Evolutionary conservation across 345 rosid species (phyloP).

Genomic region (Toxicodendron radicans): DNA sequence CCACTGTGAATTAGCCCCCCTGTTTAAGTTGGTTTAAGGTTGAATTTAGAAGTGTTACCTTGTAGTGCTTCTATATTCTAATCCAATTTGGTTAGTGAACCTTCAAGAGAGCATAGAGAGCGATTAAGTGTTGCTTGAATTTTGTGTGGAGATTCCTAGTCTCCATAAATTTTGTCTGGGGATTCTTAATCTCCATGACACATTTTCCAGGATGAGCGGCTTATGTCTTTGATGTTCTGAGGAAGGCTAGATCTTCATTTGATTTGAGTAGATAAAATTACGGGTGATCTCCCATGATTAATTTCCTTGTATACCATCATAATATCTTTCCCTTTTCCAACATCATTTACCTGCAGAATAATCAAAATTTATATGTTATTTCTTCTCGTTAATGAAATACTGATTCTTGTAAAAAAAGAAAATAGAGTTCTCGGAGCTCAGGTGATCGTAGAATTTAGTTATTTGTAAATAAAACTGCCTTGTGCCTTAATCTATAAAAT

Average conservation of each 20-base stretch:
- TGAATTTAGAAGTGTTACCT: no score
- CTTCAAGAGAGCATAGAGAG: background rate
- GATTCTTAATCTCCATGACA: background rate
- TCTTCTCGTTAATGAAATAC: no score
- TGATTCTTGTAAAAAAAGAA: background rate
- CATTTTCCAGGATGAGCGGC: background rate
- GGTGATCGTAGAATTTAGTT: background rate
- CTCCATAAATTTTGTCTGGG: no score
- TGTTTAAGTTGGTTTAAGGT: no score
- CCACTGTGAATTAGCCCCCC: no score
- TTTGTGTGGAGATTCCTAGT: no score
- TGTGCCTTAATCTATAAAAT: background rate
- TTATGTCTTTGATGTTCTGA: background rate
- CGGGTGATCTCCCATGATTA: no score
- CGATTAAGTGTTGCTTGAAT: background rate
- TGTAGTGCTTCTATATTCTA: background rate
- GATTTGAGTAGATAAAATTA: no score
- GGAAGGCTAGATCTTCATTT: no score
- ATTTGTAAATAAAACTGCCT: background rate
- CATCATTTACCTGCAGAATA: background rate
- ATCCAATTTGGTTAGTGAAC: background rate
- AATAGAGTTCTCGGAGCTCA: background rate
- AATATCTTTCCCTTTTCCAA: background rate
- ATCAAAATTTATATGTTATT: no score
- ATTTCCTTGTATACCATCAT: background rate